phyloP scores from a whole-genome alignment of 352 stramenopile genomes.

The Phytopythium cucurbitacearum region DNA sequence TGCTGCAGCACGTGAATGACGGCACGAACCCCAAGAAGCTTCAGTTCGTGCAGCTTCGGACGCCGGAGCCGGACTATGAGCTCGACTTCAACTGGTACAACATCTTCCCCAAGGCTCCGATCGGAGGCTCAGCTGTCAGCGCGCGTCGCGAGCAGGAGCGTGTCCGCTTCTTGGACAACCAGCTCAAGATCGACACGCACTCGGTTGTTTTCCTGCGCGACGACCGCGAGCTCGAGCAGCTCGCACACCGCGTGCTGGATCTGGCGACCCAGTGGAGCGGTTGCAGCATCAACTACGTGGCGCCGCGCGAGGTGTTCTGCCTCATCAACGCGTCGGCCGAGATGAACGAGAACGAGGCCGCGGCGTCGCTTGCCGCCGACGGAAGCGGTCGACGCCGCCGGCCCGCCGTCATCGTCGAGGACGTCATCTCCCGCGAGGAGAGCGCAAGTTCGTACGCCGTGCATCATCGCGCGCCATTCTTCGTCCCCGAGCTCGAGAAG shows the following conservation, averaged over 20 bases:
- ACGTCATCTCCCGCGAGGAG: conserved; percentile 57
- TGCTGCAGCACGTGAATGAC: not conserved
- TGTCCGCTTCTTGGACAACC: conserved; percentile 45
- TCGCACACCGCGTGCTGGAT: conserved; percentile 43
- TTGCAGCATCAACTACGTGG: conserved; percentile 66
- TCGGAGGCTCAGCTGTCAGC: conserved; percentile 7
- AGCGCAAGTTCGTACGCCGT: conserved; percentile 66
- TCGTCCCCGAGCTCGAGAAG: conserved; percentile 53
- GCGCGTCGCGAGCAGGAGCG: conserved; percentile 31
- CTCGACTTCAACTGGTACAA: conserved; percentile 79
- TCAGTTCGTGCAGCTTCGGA: conserved; percentile 53
- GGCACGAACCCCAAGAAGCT: conserved; percentile 10
- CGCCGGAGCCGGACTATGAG: conserved; percentile 54
- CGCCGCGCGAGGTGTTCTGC: conserved; percentile 57
- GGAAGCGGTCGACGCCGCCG: conserved; percentile 12
- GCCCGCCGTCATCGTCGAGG: conserved; percentile 41
- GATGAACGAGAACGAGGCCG: conserved; percentile 2
- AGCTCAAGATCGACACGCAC: conserved; percentile 54
- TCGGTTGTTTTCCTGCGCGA: conserved; percentile 58
- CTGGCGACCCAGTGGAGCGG: conserved; percentile 62
- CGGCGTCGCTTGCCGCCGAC: too few species aligned
- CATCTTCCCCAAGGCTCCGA: conserved; percentile 70
- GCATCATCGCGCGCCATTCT: conserved; percentile 60
- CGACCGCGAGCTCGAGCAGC: conserved; percentile 41
- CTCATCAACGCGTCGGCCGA: conserved; percentile 45